phyloP scores from a whole-genome alignment of 257 asterid species.

The Solanum peruvianum region DNA sequence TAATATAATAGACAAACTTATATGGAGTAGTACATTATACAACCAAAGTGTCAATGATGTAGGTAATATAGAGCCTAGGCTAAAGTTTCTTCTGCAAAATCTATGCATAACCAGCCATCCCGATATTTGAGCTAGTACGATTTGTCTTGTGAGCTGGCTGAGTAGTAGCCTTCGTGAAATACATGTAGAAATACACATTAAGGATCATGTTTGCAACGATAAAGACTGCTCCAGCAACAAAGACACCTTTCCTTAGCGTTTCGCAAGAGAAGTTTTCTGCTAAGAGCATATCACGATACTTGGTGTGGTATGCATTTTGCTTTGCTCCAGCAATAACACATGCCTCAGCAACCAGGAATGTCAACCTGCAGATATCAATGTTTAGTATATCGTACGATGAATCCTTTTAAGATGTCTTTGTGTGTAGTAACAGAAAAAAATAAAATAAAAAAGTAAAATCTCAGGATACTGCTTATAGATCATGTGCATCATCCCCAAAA shows the following conservation, averaged over 20 bases:
- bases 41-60: background rate
- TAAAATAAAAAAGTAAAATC: background rate
- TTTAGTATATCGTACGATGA: background rate
- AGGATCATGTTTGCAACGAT: constrained; percentile 69
- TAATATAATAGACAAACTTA: background rate
- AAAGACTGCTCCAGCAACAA: constrained; percentile 91
- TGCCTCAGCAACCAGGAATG: constrained; percentile 72
- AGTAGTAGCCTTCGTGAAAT: constrained; percentile 67
- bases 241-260: constrained; percentile 65
- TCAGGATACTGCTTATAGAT: background rate
- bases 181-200: constrained; percentile 60
- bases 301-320: constrained; percentile 73
- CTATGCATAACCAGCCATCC: constrained; percentile 53
- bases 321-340: constrained; percentile 70
- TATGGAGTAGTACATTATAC: background rate
- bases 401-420: background rate
- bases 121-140: constrained; percentile 33
- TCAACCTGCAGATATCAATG: constrained; percentile 35
- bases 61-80: background rate
- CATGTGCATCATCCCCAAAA: background rate
- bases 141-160: constrained; percentile 44
- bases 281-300: constrained; percentile 42
- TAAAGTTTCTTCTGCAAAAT: background rate
- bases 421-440: background rate
- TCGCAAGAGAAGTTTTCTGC: constrained; percentile 70